A percentile compares a stretch with the other conserved stretches of the same genome.
phyloP scores from a whole-genome alignment of 345 rosid genomes.

The Geranium rotundifolium region DNA sequence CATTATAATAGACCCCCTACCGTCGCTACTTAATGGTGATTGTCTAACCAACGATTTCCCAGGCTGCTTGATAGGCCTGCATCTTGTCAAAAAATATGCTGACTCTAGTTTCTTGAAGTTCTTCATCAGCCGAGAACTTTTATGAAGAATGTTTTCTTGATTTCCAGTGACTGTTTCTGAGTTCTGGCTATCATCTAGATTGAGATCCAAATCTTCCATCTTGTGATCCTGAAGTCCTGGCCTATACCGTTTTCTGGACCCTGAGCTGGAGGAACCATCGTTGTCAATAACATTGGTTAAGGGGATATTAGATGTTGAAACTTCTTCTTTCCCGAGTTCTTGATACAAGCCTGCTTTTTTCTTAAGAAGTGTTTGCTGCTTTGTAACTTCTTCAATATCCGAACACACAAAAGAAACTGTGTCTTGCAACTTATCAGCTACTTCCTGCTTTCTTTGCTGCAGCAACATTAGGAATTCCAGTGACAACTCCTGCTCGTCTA shows the following conservation, averaged over 20 bases:
- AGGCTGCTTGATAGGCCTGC: constrained; percentile 38
- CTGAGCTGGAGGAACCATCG: constrained; percentile 40
- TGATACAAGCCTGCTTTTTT: constrained; percentile 31
- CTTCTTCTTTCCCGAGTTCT: constrained; percentile 34
- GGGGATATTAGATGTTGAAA: constrained; percentile 32
- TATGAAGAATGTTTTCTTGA: constrained; percentile 43
- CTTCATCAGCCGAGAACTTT: constrained; percentile 67
- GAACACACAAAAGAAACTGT: constrained; percentile 61
- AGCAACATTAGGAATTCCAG: constrained; percentile 74
- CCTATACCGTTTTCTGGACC: constrained; percentile 63
- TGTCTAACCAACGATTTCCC: constrained; percentile 39
- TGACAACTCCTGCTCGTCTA: constrained; percentile 75
- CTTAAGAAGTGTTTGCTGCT: constrained; percentile 47
- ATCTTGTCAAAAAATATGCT: constrained; percentile 75
- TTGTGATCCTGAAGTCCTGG: constrained; percentile 25
- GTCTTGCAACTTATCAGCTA: constrained; percentile 54
- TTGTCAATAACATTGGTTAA: constrained; percentile 23
- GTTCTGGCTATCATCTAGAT: constrained; percentile 27
- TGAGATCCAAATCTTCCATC: constrained; percentile 37
- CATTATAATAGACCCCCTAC: constrained; percentile 53
- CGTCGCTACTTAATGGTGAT: constrained; percentile 59
- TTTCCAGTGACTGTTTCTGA: constrained; percentile 28
- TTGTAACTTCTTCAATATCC: constrained; percentile 70
- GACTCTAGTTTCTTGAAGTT: constrained; percentile 86
- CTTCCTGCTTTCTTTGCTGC: constrained; percentile 68